Evolutionary conservation across 2,329 filamentous ascomycete species (phyloP), one percentile per base, ranked within the genome.

Genomic region (Colletotrichum orchidophilum): DNA sequence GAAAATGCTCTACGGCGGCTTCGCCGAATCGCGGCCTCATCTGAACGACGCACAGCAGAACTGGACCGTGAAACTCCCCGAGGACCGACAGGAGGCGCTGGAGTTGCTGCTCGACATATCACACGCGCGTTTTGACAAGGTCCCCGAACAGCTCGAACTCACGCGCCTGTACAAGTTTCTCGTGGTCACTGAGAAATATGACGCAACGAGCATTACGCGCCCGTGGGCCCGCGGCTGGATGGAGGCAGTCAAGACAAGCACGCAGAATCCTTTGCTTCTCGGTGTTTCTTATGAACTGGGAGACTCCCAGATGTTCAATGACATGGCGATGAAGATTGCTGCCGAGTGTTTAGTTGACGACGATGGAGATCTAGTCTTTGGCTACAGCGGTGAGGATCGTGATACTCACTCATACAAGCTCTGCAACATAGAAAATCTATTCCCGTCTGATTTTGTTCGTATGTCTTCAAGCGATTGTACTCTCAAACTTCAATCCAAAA

Each of bases 261-360:
- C 58, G 12, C 67, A 74, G 8, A 74, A 74, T 2, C 73, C 72
- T 9, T 63, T 76, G 61, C 71, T 78, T 3, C 61, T 81, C 3
- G 80, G 78, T 74, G 75, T 81, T 3, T 72, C 77, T 0, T 81
- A 79, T 76, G 78, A 80, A 70, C 65, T 81, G 27, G 79, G 79
- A 0, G 66, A 74, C 11, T 62, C 71, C 3, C 70, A 75, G 6
- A 60, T 70, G 1, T 80, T 81, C 42, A 55, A 69, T 27, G 46
- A 35, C 7, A 72, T 73, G 9, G 70, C 76, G 12, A 63, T 73
- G n/a, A 74, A 74, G 58, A 74, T 80, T 59, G 49, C 77, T 21
- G 71, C 76, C 6, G 76, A 77, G 55, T 73, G 70, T 6, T 46
- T 63, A 1, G 12, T 63, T 26, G 69, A 71, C 35, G 24, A 26